Conservation (phyloP, 2,329 filamentous ascomycete genomes). For the Diaporthe caulivora region DNA sequence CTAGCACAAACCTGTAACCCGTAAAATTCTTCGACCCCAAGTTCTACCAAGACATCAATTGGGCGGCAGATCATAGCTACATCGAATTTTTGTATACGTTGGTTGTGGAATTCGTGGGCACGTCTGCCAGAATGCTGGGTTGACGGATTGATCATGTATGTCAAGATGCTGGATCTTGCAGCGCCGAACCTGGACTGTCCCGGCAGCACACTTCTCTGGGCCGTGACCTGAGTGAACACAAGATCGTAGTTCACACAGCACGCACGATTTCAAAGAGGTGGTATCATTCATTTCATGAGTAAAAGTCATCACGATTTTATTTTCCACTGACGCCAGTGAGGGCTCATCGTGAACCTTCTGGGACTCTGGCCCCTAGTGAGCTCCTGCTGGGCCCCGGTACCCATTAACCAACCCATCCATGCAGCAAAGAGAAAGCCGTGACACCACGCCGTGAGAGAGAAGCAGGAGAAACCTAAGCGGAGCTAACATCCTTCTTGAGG, state of each 20-base stretch:
- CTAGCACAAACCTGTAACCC: neutral
- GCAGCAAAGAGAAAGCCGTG: slow-evolving; percentile 58
- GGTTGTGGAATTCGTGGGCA: neutral
- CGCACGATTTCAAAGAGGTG: slow-evolving; percentile 21
- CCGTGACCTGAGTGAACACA: neutral
- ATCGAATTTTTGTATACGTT: neutral
- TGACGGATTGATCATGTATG: neutral
- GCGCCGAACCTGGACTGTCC: neutral
- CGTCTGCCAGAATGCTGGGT: neutral
- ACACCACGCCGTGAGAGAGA: slow-evolving; percentile 65
- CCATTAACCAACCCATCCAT: slow-evolving; percentile 38
- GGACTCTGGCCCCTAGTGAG: slow-evolving; percentile 34
- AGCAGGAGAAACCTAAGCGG: slow-evolving; percentile 57
- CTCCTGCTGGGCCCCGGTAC: slow-evolving; percentile 33
- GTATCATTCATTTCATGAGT: slow-evolving; percentile 36
- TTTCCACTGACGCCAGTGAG: slow-evolving; percentile 36
- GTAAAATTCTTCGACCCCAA: neutral
- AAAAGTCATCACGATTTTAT: slow-evolving; percentile 33
- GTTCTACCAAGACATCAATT: neutral
- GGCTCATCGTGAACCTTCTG: slow-evolving; percentile 30
- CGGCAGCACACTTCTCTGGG: neutral
- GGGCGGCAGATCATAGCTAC: neutral
- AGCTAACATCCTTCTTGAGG: slow-evolving; percentile 94
- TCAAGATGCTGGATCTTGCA: neutral
- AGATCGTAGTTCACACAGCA: neutral